phyloP scores from a whole-genome alignment of 2,329 filamentous ascomycete genomes.

The Penicillium paneum region DNA sequence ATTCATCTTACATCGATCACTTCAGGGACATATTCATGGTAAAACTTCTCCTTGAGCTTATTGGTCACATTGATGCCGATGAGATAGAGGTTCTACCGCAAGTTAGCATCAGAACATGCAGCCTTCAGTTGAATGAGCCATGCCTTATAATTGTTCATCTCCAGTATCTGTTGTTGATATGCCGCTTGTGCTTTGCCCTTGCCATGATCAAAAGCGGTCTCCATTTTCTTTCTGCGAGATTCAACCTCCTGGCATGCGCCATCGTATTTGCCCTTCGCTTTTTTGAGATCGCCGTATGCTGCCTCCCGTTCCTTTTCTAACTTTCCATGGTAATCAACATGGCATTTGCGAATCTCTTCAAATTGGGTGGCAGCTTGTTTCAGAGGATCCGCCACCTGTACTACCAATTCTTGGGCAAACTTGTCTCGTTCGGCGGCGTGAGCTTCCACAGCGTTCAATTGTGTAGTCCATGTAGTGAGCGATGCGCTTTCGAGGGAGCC shows the following conservation, averaged over 20 bases:
- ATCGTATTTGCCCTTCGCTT: slow-evolving; percentile 92
- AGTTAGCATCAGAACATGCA: slow-evolving; percentile 23
- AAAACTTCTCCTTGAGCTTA: slow-evolving; percentile 96
- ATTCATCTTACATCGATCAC: slow-evolving; percentile 69
- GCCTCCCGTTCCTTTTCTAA: slow-evolving; percentile 84
- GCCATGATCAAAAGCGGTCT: slow-evolving; percentile 79
- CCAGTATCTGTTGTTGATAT: slow-evolving; percentile 85
- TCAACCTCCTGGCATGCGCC: slow-evolving; percentile 91
- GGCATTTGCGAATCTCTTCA: slow-evolving; percentile 88
- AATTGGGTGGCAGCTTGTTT: slow-evolving; percentile 71
- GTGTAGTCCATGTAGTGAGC: slow-evolving; percentile 93
- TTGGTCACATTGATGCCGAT: slow-evolving; percentile 96
- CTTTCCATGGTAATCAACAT: slow-evolving; percentile 82
- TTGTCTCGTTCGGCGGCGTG: slow-evolving; percentile 85
- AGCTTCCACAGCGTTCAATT: slow-evolving; percentile 83
- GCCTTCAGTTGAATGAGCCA: background rate
- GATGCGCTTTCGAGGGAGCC: slow-evolving; percentile 95
- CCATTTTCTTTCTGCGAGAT: slow-evolving; percentile 88
- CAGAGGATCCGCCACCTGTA: slow-evolving; percentile 80
- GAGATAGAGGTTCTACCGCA: slow-evolving; percentile 78
- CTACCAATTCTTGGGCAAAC: slow-evolving; percentile 73
- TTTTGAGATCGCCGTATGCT: slow-evolving; percentile 80
- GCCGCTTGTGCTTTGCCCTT: slow-evolving; percentile 87
- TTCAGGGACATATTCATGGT: slow-evolving; percentile 93
- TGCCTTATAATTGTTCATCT: slow-evolving; percentile 92